These are phyloP conservation scores for Arabidopsis lyrata DNA, from an alignment of 441 rosid species.

Conservation along the genomic window DNA sequence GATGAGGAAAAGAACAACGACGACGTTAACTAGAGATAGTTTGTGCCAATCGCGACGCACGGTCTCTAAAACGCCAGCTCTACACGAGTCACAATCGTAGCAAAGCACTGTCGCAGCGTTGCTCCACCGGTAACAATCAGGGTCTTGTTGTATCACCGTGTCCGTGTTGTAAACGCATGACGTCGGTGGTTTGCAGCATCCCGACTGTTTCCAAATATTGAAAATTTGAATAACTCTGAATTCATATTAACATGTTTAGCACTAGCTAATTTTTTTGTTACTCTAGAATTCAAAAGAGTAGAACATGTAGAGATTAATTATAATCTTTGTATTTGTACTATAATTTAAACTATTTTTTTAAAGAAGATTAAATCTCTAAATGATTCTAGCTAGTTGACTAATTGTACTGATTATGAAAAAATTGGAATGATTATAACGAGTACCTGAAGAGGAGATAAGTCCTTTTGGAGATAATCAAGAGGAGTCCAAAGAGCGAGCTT, in stretches of 20 bases:
- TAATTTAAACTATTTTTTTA: neutral
- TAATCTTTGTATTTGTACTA: neutral
- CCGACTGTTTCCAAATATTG: conserved; percentile 54
- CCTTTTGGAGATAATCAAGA: conserved; percentile 66
- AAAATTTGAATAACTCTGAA: neutral
- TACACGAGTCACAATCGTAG: conserved; percentile 92
- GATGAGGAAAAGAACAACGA: conserved; percentile 72
- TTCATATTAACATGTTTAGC: neutral
- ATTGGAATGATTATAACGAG: neutral
- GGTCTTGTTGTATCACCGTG: conserved; percentile 59
- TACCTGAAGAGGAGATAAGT: conserved; percentile 84
- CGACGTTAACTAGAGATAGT: conserved; percentile 71
- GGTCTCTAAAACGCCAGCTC: conserved; percentile 86
- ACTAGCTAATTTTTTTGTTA: neutral
- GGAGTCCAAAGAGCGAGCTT: conserved; percentile 84
- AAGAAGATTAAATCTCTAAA: too few relatives aligned
- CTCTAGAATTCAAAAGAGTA: neutral
- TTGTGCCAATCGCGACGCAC: conserved; percentile 83
- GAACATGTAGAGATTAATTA: neutral
- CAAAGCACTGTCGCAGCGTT: conserved; percentile 64
- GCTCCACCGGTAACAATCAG: conserved; percentile 85
- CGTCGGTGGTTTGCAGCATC: conserved; percentile 95
- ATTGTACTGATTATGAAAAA: neutral
- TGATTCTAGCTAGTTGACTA: neutral
- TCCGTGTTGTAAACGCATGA: conserved; percentile 67